A percentile compares a stretch with the other conserved stretches of the same genome.
Conservation (phyloP, 2,329 filamentous ascomycete genomes). For the Raffaelea ambrosiae region DNA sequence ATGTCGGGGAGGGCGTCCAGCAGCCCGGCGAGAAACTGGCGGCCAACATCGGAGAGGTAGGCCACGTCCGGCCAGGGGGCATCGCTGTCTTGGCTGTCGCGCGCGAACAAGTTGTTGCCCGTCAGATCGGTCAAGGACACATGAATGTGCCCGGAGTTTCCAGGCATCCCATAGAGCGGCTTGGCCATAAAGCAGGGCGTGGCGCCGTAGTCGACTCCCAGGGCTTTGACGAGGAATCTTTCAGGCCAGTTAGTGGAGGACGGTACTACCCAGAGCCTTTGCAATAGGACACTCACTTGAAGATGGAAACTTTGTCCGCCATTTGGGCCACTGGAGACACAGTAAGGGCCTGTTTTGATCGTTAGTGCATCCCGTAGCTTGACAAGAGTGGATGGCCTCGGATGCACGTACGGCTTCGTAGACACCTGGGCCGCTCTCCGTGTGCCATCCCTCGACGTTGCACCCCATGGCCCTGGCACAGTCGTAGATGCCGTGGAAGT, state of each 20-base stretch:
- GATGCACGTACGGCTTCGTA: constrained; percentile 59
- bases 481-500: constrained; percentile 81
- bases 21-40: constrained; percentile 86
- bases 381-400: too few species aligned
- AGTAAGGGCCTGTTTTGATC: constrained; percentile 61
- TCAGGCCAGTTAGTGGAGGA: too few species aligned
- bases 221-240: constrained; percentile 59
- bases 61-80: constrained; percentile 67
- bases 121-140: constrained; percentile 76
- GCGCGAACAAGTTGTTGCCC: constrained; percentile 65
- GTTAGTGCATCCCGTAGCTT: background rate
- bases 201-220: constrained; percentile 79
- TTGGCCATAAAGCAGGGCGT: constrained; percentile 99
- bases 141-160: constrained; percentile 94
- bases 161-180: constrained; percentile 78
- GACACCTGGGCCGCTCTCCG: constrained; percentile 84
- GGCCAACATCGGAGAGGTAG: constrained; percentile 74
- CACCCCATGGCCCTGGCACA: constrained; percentile 69
- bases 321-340: constrained; percentile 81
- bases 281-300: constrained; percentile 87
- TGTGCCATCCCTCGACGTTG: constrained; percentile 88
- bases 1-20: constrained; percentile 82
- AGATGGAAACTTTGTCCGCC: constrained; percentile 83
- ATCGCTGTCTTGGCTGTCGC: constrained; percentile 61
- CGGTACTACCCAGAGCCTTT: too few species aligned